phyloP scores from a whole-genome alignment of 2,329 filamentous ascomycete species.

The Stachybotrys elegans region DNA sequence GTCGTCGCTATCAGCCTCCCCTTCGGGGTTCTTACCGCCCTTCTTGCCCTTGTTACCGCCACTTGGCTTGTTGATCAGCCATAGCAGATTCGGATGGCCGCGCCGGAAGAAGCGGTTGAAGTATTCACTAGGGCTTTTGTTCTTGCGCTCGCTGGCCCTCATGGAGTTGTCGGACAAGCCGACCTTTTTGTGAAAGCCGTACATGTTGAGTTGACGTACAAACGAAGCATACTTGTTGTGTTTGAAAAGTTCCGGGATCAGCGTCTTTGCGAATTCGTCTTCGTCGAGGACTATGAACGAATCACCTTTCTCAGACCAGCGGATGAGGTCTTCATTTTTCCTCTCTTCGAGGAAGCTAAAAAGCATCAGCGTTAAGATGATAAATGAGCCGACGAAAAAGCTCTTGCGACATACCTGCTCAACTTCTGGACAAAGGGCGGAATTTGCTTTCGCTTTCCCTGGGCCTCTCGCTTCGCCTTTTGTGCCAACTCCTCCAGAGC shows the following conservation, averaged over 20 bases:
- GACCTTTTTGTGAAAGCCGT: conserved; percentile 95
- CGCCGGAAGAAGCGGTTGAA: conserved; percentile 95
- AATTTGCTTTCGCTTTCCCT: conserved; percentile 89
- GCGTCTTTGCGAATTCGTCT: conserved; percentile 95
- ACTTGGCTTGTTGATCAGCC: conserved; percentile 95
- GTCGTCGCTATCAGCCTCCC: conserved; percentile 66
- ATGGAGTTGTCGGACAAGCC: conserved; percentile 95
- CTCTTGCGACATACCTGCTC: conserved; percentile 68
- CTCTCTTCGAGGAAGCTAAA: conserved; percentile 84
- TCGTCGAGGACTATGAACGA: conserved; percentile 97
- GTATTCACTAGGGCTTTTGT: conserved; percentile 97
- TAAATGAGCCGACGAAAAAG: not conserved
- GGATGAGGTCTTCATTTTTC: conserved; percentile 89
- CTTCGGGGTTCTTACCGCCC: conserved; percentile 54
- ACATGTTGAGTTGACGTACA: conserved; percentile 93
- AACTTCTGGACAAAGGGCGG: conserved; percentile 97
- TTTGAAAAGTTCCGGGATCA: conserved; percentile 97
- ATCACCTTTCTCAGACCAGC: conserved; percentile 94
- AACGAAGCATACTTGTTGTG: conserved; percentile 98
- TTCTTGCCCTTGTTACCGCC: conserved; percentile 60
- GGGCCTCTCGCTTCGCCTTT: conserved; percentile 79
- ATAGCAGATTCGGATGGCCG: conserved; percentile 85
- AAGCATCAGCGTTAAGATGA: not conserved
- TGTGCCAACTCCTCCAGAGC: conserved; percentile 74
- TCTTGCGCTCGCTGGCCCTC: conserved; percentile 93